Base-by-base conservation (phyloP, 129 eudicot genomes). In the Arctium lappa region DNA sequence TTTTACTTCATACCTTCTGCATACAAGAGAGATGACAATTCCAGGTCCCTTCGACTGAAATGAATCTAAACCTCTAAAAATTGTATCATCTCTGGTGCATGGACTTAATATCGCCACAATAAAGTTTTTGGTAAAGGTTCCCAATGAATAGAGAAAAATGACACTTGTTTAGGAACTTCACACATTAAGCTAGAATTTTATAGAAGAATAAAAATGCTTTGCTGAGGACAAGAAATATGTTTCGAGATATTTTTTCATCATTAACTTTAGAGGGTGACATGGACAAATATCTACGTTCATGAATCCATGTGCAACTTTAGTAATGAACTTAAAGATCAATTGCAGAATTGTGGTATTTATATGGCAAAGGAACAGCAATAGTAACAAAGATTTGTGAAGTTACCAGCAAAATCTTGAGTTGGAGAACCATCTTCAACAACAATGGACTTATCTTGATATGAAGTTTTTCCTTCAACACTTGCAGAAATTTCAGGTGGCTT, bases 361-460 rank as follows among this genome's bases (percentile, higher is more conserved):
- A 60, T 60, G 30, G 68, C 68, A 46, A 39, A 74, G 76, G 68
- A 73, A 33, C 32, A 66, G 10, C 31, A 36, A 38, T 27, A 79
- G 27, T 12, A 71, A 27, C 34, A 0, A 44, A 63, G 37, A 30
- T 38, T 15, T 76, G 56, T 80, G 6, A 66, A 71, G 36, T 85
- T 77, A 88, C 94, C 91, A 81, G 88, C 76, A 83, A 80, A 73
- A 80, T 81, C 86, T 80, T 69, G 75, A 16, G 84, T 39, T 76
- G 72, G 74, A 80, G 74, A 85, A 82, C 73, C 83, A 80, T 85
- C 85, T 65, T 80, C 80, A 33, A 79, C 77, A 72, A 62, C 88
- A 71, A 72, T 81, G n/a, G 80, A 86, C 73, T 82, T 75, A 79
- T 84, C 83, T 73, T 34, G 75, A 75, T 79, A 80, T 7, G 68